phyloP scores from a whole-genome alignment of 257 asterid genomes.

The Salvia rosmarinus region DNA sequence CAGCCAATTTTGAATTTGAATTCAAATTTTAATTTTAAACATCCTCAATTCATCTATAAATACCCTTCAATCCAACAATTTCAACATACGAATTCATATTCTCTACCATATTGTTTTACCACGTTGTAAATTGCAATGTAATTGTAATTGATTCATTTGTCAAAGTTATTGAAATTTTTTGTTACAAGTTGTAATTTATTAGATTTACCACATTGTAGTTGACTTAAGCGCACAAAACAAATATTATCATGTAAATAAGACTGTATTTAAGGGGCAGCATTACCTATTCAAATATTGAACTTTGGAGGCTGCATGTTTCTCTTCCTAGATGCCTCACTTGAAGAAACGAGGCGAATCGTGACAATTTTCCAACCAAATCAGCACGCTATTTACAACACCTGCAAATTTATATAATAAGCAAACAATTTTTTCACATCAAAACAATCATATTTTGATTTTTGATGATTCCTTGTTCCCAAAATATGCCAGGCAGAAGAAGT shows the following conservation, averaged over 20 bases:
- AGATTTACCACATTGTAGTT: too few species aligned
- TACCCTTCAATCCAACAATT: too few species aligned
- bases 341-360: not conserved
- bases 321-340: slow-evolving; percentile 25
- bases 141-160: too few species aligned
- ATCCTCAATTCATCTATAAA: too few species aligned
- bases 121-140: too few species aligned
- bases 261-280: not conserved
- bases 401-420: too few species aligned
- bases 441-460: not conserved
- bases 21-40: too few species aligned
- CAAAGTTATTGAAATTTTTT: too few species aligned
- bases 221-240: slow-evolving; percentile 10
- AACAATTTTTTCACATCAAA: not conserved
- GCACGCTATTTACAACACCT: not conserved
- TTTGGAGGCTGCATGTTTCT: not conserved
- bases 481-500: not conserved
- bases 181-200: too few species aligned
- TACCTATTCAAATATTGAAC: not conserved
- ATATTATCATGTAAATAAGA: not conserved
- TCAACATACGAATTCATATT: too few species aligned
- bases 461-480: not conserved
- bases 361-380: slow-evolving; percentile 6
- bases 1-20: too few species aligned
- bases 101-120: too few species aligned